Evolutionary conservation across 1,139 yeast species (phyloP), one percentile per base, ranked within the genome.

Genomic region (Candida sanyaensis): DNA sequence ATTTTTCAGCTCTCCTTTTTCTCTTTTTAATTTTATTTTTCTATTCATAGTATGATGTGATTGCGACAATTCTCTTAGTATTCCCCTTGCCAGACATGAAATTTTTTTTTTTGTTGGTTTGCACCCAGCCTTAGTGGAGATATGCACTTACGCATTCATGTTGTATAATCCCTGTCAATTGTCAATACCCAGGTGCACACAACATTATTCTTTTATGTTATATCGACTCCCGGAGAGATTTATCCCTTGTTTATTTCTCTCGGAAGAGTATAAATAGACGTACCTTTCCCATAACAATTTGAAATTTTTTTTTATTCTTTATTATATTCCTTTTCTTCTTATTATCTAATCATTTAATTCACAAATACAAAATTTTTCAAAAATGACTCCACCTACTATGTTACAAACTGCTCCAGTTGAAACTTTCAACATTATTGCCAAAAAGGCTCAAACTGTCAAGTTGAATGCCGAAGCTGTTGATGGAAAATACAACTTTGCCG

Each of bases 341-440:
- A n/a, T 27, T 26, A 21, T 37, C 29, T 27, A 37, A 17, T 17
- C 21, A 17, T 17, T 17, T 17, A 31, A n/a, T 37, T 6, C 12
- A 12, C n/a, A 36, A 23, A 32, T 5, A 6, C 36, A 32, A n/a
- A n/a, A 12, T 32, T 21, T 13, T 34, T 33, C 40, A 10, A 61
- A n/a, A 42, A 69, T 69, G 75, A 59, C 64, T 53, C 75, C 76
- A 50, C 72, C 76, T 49, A 66, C 75, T 45, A 58, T 66, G 58
- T 47, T 68, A 33, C 66, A 68, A 54, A 62, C 67, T 44, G 58
- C 67, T 32, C 58, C 51, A 36, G 55, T 51, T 24, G 51, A 45
- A 29, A 45, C 52, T 30, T 44, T 41, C 32, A 43, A 41, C 32
- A 49, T 53, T 28, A 43, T 45, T 26, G 40, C 40, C 21, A 50